phyloP scores from a whole-genome alignment of 176 grass and related monocot genomes.

The Areca catechu region DNA sequence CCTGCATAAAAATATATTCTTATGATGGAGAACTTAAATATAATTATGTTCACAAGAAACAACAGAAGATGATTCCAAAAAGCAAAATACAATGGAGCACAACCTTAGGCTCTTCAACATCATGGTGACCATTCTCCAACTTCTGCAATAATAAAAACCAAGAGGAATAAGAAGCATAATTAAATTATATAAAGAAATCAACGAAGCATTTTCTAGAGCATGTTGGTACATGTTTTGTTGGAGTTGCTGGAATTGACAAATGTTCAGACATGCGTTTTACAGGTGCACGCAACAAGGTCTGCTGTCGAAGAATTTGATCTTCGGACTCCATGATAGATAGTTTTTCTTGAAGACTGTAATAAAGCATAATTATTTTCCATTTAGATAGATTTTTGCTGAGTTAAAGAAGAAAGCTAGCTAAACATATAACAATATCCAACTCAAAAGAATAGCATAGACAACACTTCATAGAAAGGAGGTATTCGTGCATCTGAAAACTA shows the following conservation, averaged over 20 bases:
- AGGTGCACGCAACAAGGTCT: conserved; percentile 53
- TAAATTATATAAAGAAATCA: background rate
- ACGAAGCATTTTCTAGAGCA: conserved; percentile 14
- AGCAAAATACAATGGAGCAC: background rate
- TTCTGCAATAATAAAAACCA: conserved; percentile 26
- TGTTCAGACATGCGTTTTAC: conserved; percentile 93
- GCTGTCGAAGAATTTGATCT: conserved; percentile 69
- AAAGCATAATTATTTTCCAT: background rate
- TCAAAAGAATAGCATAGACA: too few relatives aligned
- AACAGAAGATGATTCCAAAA: too few relatives aligned
- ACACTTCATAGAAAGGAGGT: too few relatives aligned
- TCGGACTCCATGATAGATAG: conserved; percentile 81
- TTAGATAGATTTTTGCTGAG: too few relatives aligned
- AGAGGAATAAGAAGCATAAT: conserved; percentile 1
- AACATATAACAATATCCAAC: too few relatives aligned
- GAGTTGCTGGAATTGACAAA: conserved; percentile 80
- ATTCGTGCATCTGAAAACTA: too few relatives aligned
- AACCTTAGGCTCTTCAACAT: conserved; percentile 54
- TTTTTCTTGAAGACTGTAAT: conserved; percentile 73
- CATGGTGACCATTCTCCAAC: conserved; percentile 55
- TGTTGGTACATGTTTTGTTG: conserved; percentile 35
- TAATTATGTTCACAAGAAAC: too few relatives aligned
- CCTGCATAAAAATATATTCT: conserved; percentile 30
- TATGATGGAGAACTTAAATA: too few relatives aligned
- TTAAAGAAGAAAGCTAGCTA: too few relatives aligned